Base-by-base conservation (phyloP, 768 basidiomycete species). In the Pleurotus sapidus region DNA sequence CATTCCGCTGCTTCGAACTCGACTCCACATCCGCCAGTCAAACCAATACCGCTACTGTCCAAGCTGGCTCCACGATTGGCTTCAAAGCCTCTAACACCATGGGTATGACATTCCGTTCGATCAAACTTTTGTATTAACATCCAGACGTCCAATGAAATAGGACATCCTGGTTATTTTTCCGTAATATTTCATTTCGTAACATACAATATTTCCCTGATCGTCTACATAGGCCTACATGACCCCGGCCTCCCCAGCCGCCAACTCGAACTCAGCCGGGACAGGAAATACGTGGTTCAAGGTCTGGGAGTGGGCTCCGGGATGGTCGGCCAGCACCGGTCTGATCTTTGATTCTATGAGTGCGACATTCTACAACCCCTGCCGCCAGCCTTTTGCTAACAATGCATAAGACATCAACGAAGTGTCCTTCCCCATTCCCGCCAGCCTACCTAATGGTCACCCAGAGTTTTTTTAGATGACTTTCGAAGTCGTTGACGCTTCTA, bases 211-310 rank as follows among this genome's bases (percentile, higher is more conserved):
- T 11, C 42, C 12, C 8, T 24, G 14, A 23, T 39, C 69, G 70
- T 73, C 68, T 46, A 68, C 70, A 58, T 72, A 70, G 17, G 72
- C 70, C 3, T 72, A 72, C 49, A 60, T 73, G 69, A 68, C 63
- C 7, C 51, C 67, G 7, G 72, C 72, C 3, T 61, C 56, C 34
- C 71, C 71, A 23, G 67, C 69, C 15, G 69, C 71, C 46, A 72
- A 73, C 57, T 73, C 71, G 42, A 68, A 67, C 56, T 64, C 57
- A 27, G 79, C 76, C n/a, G 78, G 75, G 6, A 67, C 72, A 6
- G 74, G 72, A n/a, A 71, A 67, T 57, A 76, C 73, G 14, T 78
- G 76, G 68, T 77, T 77, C 68, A 77, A 78, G 68, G 71, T 77
- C 48, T 77, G 73, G 70, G 71, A 79, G 61, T 71, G 70, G 67